A percentile compares a stretch with the other conserved stretches of the same genome.
Conservation (phyloP, 108 stramenopile genomes). For the Pelagomonas calceolata region DNA sequence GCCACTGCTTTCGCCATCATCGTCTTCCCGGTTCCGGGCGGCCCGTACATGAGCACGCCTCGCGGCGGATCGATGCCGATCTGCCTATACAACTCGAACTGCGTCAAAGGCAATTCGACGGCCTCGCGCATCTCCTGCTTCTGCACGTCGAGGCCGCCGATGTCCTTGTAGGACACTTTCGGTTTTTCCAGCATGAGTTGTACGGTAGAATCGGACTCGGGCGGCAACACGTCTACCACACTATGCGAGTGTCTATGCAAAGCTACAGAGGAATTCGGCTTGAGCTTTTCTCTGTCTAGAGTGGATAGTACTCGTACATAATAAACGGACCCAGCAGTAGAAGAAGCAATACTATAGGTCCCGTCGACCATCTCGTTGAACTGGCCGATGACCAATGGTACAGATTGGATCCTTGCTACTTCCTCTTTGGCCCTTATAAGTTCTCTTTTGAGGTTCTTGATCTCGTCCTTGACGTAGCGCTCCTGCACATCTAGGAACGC, state of each 20-base stretch:
- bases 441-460: conserved; percentile 95
- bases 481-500: conserved; percentile 95
- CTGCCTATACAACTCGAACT: conserved; percentile 93
- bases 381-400: conserved; percentile 96
- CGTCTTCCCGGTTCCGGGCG: conserved; percentile 83
- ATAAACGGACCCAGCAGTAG: conserved; percentile 91
- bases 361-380: conserved; percentile 99
- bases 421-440: conserved; percentile 94
- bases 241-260: conserved; percentile 94
- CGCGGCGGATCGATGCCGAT: conserved; percentile 99
- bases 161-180: conserved; percentile 92
- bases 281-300: conserved; percentile 87
- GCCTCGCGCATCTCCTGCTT: conserved; percentile 98
- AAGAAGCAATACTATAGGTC: conserved; percentile 88
- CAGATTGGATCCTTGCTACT: conserved; percentile 90
- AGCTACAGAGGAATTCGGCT: conserved; percentile 94
- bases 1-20: conserved; percentile 99
- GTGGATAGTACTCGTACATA: conserved; percentile 94
- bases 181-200: conserved; percentile 99
- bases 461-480: conserved; percentile 98
- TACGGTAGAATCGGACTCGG: conserved; percentile 94
- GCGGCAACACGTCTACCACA: conserved; percentile 94
- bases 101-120: conserved; percentile 91
- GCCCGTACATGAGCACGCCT: conserved; percentile 90
- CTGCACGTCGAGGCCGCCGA: conserved; percentile 98